Percentiles rank a stretch among this genome's conserved stretches.
These are phyloP conservation scores for Neoboletus brunneissimus DNA, from an alignment of 768 basidiomycete species.

Conservation along the genomic window DNA sequence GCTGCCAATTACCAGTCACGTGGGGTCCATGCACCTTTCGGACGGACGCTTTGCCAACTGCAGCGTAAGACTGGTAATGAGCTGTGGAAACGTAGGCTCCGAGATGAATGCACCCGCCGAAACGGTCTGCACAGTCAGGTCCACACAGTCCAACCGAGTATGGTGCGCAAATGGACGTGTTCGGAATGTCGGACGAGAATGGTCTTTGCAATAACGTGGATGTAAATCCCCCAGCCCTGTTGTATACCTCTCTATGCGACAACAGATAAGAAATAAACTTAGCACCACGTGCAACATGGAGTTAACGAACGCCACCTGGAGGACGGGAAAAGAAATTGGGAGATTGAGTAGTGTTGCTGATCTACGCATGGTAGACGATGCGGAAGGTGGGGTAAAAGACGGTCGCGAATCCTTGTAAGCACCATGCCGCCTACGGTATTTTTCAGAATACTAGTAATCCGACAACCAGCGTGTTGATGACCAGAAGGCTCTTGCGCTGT, in stretches of 20 bases:
- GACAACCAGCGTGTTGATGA: slow-evolving; percentile 17
- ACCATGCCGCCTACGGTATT: slow-evolving; percentile 40
- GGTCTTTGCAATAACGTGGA: slow-evolving; percentile 53
- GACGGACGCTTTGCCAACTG: no score
- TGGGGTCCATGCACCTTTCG: no score
- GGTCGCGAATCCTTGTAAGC: slow-evolving; percentile 52
- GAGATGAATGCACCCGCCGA: slow-evolving; percentile 49
- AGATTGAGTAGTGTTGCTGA: slow-evolving; percentile 35
- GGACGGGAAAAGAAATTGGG: slow-evolving; percentile 6
- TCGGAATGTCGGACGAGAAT: slow-evolving; percentile 47
- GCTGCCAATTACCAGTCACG: slow-evolving; percentile 14
- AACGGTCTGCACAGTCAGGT: slow-evolving; percentile 39
- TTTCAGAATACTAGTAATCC: neutral
- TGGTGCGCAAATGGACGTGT: slow-evolving; percentile 51
- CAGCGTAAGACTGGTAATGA: slow-evolving; percentile 49
- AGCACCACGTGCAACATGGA: slow-evolving; percentile 43
- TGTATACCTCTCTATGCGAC: neutral
- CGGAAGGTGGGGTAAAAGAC: slow-evolving; percentile 48
- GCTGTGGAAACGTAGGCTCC: slow-evolving; percentile 45
- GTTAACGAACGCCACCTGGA: slow-evolving; percentile 46
- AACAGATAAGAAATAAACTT: neutral
- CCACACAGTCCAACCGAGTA: slow-evolving; percentile 51
- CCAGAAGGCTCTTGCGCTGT: neutral
- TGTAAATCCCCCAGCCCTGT: slow-evolving; percentile 44
- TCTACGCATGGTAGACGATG: slow-evolving; percentile 44